These are phyloP conservation scores for Cyclocybe aegerita DNA, from an alignment of 768 basidiomycete species.

Conservation along the genomic window DNA sequence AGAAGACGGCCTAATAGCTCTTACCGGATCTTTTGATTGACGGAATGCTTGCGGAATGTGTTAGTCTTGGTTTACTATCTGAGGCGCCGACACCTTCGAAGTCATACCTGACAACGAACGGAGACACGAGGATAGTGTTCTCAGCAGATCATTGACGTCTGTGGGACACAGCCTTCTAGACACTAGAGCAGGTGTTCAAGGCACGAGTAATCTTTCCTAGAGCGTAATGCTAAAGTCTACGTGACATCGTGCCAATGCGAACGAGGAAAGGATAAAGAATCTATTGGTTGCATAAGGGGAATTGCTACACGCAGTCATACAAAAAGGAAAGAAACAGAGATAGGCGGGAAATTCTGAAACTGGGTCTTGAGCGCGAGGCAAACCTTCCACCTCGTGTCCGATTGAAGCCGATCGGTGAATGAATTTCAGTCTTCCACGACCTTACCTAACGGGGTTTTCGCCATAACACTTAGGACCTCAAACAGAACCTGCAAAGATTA, in stretches of 20 bases:
- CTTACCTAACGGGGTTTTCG: conserved; percentile 75
- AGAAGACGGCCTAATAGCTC: conserved; percentile 1
- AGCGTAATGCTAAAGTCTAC: no score
- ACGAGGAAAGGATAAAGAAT: neutral
- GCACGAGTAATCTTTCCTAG: no score
- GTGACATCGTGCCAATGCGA: no score
- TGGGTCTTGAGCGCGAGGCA: conserved; percentile 5
- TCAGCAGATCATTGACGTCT: no score
- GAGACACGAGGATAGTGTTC: no score
- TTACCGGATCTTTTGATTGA: no score
- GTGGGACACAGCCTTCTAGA: no score
- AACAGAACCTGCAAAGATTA: conserved; percentile 53
- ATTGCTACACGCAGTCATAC: neutral
- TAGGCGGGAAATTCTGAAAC: conserved; percentile 8
- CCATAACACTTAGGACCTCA: conserved; percentile 78
- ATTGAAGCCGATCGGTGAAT: conserved; percentile 2
- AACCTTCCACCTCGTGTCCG: conserved; percentile 11
- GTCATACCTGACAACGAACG: no score
- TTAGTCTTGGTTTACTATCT: no score
- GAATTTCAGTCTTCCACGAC: conserved; percentile 17
- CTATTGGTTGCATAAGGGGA: neutral
- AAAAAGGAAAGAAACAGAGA: neutral
- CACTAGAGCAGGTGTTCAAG: no score
- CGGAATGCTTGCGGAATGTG: no score
- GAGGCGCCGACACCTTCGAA: no score